These are phyloP conservation scores for Cylindrodendrum hubeiense DNA, from an alignment of 2,329 filamentous ascomycete species.

Conservation along the genomic window DNA sequence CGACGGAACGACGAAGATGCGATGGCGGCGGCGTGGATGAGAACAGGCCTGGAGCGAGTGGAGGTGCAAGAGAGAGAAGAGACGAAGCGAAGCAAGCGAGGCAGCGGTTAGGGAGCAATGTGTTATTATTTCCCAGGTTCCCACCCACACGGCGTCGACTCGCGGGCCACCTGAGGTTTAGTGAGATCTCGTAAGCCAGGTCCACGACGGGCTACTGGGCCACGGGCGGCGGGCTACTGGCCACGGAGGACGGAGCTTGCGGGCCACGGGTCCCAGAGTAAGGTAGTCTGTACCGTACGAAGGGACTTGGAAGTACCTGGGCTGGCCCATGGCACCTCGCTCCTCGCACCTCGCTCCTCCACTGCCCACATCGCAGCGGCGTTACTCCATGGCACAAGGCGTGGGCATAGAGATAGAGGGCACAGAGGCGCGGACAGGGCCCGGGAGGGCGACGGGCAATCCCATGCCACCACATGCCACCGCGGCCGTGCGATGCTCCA, in stretches of 20 bases:
- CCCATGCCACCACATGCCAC: conserved; percentile 31
- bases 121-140: conserved; percentile 34
- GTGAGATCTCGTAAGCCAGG: conserved; percentile 40
- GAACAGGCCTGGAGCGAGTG: conserved; percentile 15
- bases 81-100: conserved; percentile 25
- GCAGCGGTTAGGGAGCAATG: conserved; percentile 27
- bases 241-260: conserved; percentile 4
- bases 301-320: background rate
- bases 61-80: conserved; percentile 9
- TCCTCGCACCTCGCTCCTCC: background rate
- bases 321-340: background rate
- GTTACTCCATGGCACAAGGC: conserved; percentile 2
- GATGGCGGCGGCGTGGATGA: background rate
- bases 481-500: conserved; percentile 20
- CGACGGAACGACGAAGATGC: conserved; percentile 2
- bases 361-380: background rate
- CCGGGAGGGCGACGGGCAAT: conserved; percentile 22
- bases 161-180: conserved; percentile 35
- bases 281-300: background rate
- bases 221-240: conserved; percentile 18
- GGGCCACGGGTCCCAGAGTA: background rate
- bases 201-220: conserved; percentile 18
- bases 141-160: conserved; percentile 32
- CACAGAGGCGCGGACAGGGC: background rate
- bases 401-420: conserved; percentile 1